Conservation (phyloP, 2,329 filamentous ascomycete species). For the Tolypocladium endophyticum region DNA sequence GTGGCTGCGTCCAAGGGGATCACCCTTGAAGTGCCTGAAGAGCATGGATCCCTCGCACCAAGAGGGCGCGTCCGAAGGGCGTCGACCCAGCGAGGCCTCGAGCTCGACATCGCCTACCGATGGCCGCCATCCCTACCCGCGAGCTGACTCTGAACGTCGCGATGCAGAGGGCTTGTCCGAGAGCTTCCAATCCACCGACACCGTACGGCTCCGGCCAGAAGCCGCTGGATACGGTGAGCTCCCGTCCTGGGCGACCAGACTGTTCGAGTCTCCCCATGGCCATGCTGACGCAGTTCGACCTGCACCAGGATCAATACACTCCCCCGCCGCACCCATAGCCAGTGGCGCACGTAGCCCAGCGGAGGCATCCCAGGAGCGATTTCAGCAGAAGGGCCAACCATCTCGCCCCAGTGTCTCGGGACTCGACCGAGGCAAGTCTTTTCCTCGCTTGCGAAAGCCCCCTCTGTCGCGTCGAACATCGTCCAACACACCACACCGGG, state of each 20-base stretch:
- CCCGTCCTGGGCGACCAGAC: not conserved
- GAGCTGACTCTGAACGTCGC: constrained; percentile 22
- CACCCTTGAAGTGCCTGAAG: constrained; percentile 4
- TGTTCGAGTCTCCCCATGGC: not conserved
- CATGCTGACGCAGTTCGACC: not conserved
- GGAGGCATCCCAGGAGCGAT: constrained; percentile 26
- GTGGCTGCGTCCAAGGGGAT: not conserved
- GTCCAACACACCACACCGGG: constrained; percentile 68
- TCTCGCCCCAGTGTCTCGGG: constrained; percentile 29
- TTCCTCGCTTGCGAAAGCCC: constrained; percentile 56
- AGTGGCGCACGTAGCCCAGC: constrained; percentile 20
- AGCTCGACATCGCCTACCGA: constrained; percentile 38
- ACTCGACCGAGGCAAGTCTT: constrained; percentile 37
- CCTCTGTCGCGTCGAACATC: constrained; percentile 62
- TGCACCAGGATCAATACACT: constrained; percentile 8
- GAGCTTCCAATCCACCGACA: constrained; percentile 49
- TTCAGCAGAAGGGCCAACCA: constrained; percentile 17
- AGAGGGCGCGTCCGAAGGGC: constrained; percentile 23
- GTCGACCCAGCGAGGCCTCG: constrained; percentile 25
- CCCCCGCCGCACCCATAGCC: constrained; percentile 7
- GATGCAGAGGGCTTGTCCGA: constrained; percentile 37
- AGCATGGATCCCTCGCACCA: constrained; percentile 33
- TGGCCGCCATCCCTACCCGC: constrained; percentile 29
- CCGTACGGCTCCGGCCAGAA: constrained; percentile 47
- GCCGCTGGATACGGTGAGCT: constrained; percentile 39